phyloP scores from a whole-genome alignment of 805 yeast species.

The Lachancea thermotolerans region DNA sequence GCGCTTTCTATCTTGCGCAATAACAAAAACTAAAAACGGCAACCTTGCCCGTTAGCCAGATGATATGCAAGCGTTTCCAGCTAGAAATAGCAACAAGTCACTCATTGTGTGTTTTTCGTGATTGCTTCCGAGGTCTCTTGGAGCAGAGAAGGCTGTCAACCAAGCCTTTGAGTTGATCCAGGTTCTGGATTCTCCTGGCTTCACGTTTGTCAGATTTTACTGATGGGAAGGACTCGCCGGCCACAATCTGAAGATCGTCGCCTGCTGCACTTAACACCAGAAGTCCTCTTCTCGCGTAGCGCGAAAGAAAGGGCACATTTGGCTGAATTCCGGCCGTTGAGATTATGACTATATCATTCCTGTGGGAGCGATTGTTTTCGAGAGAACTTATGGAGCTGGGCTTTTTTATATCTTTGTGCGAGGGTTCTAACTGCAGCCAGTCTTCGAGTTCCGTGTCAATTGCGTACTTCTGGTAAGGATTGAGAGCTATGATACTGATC shows the following conservation, averaged over 20 bases:
- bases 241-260: not conserved
- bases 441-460: constrained; percentile 3
- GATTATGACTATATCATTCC: constrained; percentile 7
- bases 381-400: constrained; percentile 1
- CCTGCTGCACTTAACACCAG: not conserved
- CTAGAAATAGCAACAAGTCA: too few species aligned
- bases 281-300: constrained; percentile 2
- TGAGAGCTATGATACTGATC: constrained; percentile 38
- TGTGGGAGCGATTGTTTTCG: constrained; percentile 2
- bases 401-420: not conserved
- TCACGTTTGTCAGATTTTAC: not conserved
- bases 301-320: constrained; percentile 1
- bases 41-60: too few species aligned
- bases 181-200: not conserved
- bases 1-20: too few species aligned
- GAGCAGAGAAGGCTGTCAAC: not conserved
- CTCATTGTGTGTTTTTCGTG: too few species aligned
- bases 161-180: not conserved
- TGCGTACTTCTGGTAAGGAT: constrained; percentile 5
- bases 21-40: too few species aligned
- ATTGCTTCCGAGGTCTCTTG: not conserved
- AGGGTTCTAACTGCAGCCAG: not conserved
- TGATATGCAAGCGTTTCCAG: too few species aligned
- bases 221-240: not conserved
- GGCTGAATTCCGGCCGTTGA: constrained; percentile 2